Evolutionary conservation across 2,329 filamentous ascomycete species (phyloP).

Genomic region (Botrytis squamosa): DNA sequence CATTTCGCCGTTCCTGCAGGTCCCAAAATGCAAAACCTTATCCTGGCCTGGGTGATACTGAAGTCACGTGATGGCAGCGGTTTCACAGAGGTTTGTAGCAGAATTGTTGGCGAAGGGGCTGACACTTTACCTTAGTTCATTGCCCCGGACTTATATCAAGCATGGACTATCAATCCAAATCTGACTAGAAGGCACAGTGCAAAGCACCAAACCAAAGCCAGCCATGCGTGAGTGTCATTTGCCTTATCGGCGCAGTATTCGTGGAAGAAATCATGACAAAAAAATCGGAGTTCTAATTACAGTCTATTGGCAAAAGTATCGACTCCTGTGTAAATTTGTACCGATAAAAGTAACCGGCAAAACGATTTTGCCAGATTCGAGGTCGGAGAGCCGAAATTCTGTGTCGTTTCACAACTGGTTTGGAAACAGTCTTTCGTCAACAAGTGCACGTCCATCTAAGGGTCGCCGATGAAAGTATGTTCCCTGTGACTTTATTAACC

Average conservation of each 20-base stretch:
- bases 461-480: background rate
- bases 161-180: no score
- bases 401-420: slow-evolving; percentile 8
- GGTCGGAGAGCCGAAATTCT: background rate
- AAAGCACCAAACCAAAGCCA: background rate
- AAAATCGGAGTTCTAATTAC: no score
- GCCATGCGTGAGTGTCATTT: background rate
- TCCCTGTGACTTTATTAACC: background rate
- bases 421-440: background rate
- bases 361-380: background rate
- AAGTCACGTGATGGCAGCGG: background rate
- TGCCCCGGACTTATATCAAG: no score
- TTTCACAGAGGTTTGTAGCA: background rate
- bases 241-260: background rate
- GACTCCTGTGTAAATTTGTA: background rate
- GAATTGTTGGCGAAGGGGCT: no score
- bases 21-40: background rate
- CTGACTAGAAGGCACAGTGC: background rate
- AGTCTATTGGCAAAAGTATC: no score
- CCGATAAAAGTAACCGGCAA: background rate
- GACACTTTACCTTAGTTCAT: no score
- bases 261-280: background rate
- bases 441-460: background rate
- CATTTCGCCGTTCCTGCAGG: background rate
- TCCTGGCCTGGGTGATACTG: background rate